Percentiles rank a stretch among this genome's conserved stretches.
phyloP scores from a whole-genome alignment of 257 asterid genomes.

The Verbena officinalis region DNA sequence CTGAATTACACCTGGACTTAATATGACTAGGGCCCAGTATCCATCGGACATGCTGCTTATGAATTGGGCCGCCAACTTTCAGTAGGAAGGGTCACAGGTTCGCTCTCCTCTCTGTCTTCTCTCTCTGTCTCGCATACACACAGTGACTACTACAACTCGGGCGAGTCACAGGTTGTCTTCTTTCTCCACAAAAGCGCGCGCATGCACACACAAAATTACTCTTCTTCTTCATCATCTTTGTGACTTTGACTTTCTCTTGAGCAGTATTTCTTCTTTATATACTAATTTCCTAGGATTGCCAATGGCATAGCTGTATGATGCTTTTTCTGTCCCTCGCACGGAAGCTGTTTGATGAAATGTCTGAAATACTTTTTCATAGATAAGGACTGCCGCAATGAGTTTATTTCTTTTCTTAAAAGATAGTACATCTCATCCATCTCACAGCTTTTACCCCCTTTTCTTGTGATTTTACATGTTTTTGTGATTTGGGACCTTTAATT shows the following conservation, averaged over 20 bases:
- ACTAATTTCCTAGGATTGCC: not conserved
- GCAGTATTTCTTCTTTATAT: not conserved
- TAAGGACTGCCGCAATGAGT: too few species aligned
- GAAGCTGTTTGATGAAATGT: constrained; percentile 31
- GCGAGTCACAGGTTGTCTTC: not conserved
- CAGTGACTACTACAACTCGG: not conserved
- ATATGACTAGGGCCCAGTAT: too few species aligned
- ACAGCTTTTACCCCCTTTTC: too few species aligned
- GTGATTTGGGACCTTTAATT: not conserved
- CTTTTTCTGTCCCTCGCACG: not conserved
- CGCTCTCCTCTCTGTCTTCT: too few species aligned
- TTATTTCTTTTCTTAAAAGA: not conserved
- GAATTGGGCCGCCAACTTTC: too few species aligned
- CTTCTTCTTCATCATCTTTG: constrained; percentile 2
- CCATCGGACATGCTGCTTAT: not conserved
- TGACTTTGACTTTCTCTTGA: not conserved
- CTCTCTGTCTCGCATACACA: too few species aligned
- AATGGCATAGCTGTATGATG: not conserved
- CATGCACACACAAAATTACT: not conserved
- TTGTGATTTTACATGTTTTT: too few species aligned
- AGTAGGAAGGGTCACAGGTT: too few species aligned
- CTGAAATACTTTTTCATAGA: constrained; percentile 11
- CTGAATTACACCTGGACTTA: not conserved
- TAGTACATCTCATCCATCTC: not conserved
- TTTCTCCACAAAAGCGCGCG: not conserved